Evolutionary conservation across 345 rosid genomes (phyloP).

Genomic region (Brassica juncea): DNA sequence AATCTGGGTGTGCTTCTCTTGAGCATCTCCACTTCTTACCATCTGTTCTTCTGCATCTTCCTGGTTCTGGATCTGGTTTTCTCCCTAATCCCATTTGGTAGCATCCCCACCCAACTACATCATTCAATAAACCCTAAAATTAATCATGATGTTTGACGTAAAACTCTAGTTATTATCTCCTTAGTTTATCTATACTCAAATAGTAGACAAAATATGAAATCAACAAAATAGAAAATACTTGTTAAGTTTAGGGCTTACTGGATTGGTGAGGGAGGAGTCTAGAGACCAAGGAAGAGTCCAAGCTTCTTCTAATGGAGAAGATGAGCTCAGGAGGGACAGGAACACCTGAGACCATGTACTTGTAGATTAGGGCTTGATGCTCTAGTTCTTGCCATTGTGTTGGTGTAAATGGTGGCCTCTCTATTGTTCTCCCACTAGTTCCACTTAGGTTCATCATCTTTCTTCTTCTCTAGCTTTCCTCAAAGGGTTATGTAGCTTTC

Average conservation of each 20-base stretch:
- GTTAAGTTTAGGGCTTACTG: slow-evolving; percentile 43
- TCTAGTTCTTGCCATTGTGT: slow-evolving; percentile 85
- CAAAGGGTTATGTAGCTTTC: slow-evolving; percentile 26
- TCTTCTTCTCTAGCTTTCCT: slow-evolving; percentile 24
- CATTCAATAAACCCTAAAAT: neutral
- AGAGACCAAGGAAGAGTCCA: slow-evolving; percentile 56
- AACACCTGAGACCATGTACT: slow-evolving; percentile 82
- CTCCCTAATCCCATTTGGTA: slow-evolving; percentile 81
- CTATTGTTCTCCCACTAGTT: slow-evolving; percentile 38
- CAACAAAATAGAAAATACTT: neutral
- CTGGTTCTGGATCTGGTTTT: slow-evolving; percentile 91
- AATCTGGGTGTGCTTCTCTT: slow-evolving; percentile 81
- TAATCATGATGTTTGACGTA: neutral
- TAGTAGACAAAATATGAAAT: slow-evolving; percentile 20
- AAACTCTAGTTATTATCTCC: slow-evolving; percentile 23
- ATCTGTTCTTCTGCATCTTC: slow-evolving; percentile 97
- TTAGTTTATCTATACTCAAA: neutral
- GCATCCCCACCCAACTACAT: slow-evolving; percentile 76
- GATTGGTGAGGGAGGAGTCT: slow-evolving; percentile 62
- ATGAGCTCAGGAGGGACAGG: slow-evolving; percentile 81
- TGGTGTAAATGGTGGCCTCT: slow-evolving; percentile 67
- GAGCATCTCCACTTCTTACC: slow-evolving; percentile 98
- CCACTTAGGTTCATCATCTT: slow-evolving; percentile 43
- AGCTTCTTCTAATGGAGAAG: slow-evolving; percentile 61
- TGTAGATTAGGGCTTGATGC: slow-evolving; percentile 81